Conservation (phyloP, 495 filamentous ascomycete species). For the Symbiotaphrina buchneri region DNA sequence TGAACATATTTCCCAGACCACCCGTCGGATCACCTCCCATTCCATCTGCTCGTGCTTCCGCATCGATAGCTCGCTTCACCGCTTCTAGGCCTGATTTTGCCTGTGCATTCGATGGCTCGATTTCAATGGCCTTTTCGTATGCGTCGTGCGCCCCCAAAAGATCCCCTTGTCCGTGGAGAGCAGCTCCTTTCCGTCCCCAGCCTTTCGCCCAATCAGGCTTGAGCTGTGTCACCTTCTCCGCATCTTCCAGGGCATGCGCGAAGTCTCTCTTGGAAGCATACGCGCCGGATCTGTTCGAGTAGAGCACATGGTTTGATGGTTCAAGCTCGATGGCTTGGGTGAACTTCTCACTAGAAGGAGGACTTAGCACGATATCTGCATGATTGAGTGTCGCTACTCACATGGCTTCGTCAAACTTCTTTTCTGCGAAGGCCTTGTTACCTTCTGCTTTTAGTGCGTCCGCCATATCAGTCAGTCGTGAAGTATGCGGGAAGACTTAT, state of each 20-base stretch:
- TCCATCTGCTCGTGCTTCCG: slow-evolving; percentile 48
- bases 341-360: slow-evolving; percentile 56
- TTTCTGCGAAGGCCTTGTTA: slow-evolving; percentile 93
- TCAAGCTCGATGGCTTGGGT: slow-evolving; percentile 81
- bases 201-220: slow-evolving; percentile 98
- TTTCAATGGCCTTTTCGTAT: slow-evolving; percentile 76
- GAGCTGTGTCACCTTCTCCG: slow-evolving; percentile 73
- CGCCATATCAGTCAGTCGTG: too few relatives aligned
- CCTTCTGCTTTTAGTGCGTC: slow-evolving; percentile 72
- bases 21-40: slow-evolving; percentile 39
- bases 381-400: slow-evolving; percentile 23
- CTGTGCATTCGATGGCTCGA: slow-evolving; percentile 80
- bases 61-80: slow-evolving; percentile 71
- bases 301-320: slow-evolving; percentile 79
- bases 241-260: slow-evolving; percentile 66
- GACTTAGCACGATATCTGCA: not conserved
- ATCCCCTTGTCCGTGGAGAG: slow-evolving; percentile 68
- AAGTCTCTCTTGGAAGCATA: slow-evolving; percentile 81
- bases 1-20: slow-evolving; percentile 78
- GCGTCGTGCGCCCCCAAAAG: slow-evolving; percentile 66
- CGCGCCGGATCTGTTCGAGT: slow-evolving; percentile 94
- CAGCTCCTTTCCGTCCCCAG: slow-evolving; percentile 78
- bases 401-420: slow-evolving; percentile 92
- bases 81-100: slow-evolving; percentile 69
- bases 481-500: too few relatives aligned